Evolutionary conservation across 2,329 filamentous ascomycete species (phyloP), one percentile per base, ranked within the genome.

Genomic region (Samsoniella hepiali): DNA sequence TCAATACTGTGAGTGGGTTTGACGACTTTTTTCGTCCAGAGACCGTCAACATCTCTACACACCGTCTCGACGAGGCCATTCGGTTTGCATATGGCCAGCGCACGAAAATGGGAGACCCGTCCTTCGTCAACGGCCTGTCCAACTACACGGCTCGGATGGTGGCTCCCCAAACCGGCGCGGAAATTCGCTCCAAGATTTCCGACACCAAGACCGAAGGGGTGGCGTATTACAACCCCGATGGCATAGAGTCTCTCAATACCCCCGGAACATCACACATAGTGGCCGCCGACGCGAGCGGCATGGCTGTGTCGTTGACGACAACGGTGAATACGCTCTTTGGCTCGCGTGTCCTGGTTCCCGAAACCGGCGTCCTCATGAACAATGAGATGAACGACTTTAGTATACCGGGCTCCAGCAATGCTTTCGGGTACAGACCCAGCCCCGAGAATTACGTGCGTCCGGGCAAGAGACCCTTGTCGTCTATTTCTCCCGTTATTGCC

Each of bases 271-370:
- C 84, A 1, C 88, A 91, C 54, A 73, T 91, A 1, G 87, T 91
- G 0, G 78, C 86, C 0, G 86, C 87, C 1, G 92, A 96, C 72
- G 77, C 79, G 47, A 84, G 81, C 1, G 92, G 92, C 0, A 75
- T 96, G 68, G 84, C 90, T 9, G 83, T 96, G 57, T 89, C 89
- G 0, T 78, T 93, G 2, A 96, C 92, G 0, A 93, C 91, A 0
- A 96, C 92, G 0, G 79, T 96, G 65, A 96, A 96, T 73, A 79
- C 92, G 8, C 79, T 91, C 2, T 96, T 96, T 68, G 92, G 92
- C 11, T 91, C 87, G 9, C 82, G 84, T 3, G 69, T 96, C 51
- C 85, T 95, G 69, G 85, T 95, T 0, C 91, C 91, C 0, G 91
- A 95, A 71, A 95, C 91, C 0, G 91, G 91, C 3, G 79, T 95